Conservation (phyloP, 2,329 filamentous ascomycete genomes). For the Fusarium vanettenii region DNA sequence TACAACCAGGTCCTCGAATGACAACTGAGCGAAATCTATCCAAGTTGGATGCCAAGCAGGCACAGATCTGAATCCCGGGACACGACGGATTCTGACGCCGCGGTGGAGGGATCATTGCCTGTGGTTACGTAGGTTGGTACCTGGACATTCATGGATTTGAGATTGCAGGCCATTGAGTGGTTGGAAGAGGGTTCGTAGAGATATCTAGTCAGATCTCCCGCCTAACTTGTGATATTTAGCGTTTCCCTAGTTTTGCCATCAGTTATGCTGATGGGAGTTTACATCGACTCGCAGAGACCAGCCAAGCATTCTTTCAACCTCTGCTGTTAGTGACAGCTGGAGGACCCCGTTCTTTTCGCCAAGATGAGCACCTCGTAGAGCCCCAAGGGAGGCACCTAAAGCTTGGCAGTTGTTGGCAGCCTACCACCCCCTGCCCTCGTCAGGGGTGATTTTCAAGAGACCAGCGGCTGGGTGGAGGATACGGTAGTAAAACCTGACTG, state of each 20-base stretch:
- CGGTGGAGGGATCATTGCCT: conserved; percentile 25
- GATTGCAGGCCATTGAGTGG: neutral
- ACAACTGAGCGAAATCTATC: neutral
- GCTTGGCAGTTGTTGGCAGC: conserved; percentile 16
- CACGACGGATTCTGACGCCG: conserved; percentile 20
- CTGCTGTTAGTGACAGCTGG: neutral
- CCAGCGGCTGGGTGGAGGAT: conserved; percentile 1
- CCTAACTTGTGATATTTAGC: neutral
- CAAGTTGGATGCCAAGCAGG: conserved; percentile 6
- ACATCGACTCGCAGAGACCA: neutral
- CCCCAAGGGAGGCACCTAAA: neutral
- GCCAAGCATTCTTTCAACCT: neutral
- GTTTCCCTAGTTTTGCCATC: neutral
- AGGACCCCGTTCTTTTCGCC: neutral
- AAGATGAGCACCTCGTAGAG: neutral
- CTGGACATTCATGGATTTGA: neutral
- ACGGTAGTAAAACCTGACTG: neutral
- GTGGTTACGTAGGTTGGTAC: conserved; percentile 10
- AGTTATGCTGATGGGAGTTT: neutral
- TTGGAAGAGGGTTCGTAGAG: neutral
- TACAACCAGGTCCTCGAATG: neutral
- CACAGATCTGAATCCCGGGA: conserved; percentile 22
- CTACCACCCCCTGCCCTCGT: conserved; percentile 17
- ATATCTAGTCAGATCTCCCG: neutral
- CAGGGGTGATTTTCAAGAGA: conserved; percentile 26